Percentiles rank a stretch among this genome's conserved stretches.
phyloP scores from a whole-genome alignment of 1,284 basidiomycete species.

The Trametes polyzona region DNA sequence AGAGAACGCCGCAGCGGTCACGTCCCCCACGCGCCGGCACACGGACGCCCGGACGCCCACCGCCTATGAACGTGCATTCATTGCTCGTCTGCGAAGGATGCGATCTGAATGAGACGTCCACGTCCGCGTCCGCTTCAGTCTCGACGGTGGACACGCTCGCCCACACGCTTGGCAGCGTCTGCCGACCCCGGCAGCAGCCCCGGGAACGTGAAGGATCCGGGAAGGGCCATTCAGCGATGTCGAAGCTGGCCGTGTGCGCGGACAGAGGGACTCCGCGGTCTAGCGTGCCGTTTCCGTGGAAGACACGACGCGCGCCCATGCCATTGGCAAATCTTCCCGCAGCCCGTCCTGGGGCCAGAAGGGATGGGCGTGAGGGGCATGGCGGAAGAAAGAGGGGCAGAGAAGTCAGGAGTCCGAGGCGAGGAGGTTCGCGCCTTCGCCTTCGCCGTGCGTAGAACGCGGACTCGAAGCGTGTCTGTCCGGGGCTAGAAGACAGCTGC shows the following conservation, averaged over 20 bases:
- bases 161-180: background rate
- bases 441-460: background rate
- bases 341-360: background rate
- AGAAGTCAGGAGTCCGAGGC: slow-evolving; percentile 1
- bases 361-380: background rate
- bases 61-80: background rate
- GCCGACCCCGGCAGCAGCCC: background rate
- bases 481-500: slow-evolving; percentile 7
- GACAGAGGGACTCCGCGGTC: background rate
- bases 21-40: background rate
- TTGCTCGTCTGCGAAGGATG: slow-evolving; percentile 2
- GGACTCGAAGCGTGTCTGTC: slow-evolving; percentile 2
- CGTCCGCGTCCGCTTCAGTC: background rate
- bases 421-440: background rate
- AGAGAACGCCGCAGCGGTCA: slow-evolving; percentile 5
- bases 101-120: slow-evolving; percentile 10
- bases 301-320: background rate
- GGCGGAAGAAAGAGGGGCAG: background rate
- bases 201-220: background rate
- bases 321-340: no score
- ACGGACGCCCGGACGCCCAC: background rate
- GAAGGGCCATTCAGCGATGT: background rate
- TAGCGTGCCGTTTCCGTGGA: background rate
- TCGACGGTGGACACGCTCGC: background rate
- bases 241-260: no score